A percentile compares a stretch with the other conserved stretches of the same genome.
phyloP scores from a whole-genome alignment of 257 asterid genomes.

The Solanum clarkiae region DNA sequence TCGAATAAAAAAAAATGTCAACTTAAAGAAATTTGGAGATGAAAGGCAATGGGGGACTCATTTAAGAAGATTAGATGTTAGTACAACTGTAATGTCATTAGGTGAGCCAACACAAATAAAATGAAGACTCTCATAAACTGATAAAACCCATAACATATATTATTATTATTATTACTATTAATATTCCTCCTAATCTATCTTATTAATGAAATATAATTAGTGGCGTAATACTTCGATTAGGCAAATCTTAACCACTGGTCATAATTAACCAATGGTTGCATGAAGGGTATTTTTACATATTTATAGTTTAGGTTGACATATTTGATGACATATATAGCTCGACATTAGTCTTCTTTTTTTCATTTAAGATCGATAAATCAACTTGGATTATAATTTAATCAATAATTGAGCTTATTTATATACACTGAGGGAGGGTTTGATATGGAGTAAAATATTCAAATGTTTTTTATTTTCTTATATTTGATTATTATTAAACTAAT shows the following conservation, averaged over 20 bases:
- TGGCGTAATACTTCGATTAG: neutral
- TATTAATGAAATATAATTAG: neutral
- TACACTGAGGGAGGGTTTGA: neutral
- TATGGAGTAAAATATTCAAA: too few relatives aligned
- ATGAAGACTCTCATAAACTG: neutral
- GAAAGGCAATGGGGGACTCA: neutral
- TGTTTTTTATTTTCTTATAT: too few relatives aligned
- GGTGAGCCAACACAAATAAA: constrained; percentile 25
- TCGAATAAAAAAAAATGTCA: neutral
- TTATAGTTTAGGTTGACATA: neutral
- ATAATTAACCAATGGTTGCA: neutral
- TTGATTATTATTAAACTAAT: too few relatives aligned
- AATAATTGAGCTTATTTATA: neutral
- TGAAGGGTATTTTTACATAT: neutral
- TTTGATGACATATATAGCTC: neutral
- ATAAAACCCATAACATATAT: neutral
- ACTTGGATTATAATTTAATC: neutral
- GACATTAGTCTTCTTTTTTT: neutral
- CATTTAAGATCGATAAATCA: neutral
- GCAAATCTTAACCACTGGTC: neutral
- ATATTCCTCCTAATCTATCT: neutral
- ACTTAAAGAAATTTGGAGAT: neutral
- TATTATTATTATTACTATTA: neutral
- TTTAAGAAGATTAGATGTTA: neutral
- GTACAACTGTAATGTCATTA: constrained; percentile 21